Percentiles rank a stretch among this genome's conserved stretches.
phyloP scores from a whole-genome alignment of 441 rosid species.

The Sinapis alba region DNA sequence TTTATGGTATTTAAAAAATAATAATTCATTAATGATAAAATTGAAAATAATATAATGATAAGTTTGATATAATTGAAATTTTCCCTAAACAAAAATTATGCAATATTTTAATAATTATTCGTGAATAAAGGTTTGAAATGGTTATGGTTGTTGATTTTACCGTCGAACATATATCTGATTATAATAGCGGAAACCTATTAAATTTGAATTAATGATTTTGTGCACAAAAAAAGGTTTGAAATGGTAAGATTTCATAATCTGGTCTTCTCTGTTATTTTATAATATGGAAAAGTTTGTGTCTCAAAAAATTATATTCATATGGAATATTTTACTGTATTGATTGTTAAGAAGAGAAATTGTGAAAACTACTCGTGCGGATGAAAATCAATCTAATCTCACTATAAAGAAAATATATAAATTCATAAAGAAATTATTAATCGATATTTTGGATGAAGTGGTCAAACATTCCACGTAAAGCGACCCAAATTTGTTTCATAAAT shows the following conservation, averaged over 20 bases:
- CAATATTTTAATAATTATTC: too few species aligned
- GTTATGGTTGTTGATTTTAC: too few species aligned
- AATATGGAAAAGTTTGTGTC: not conserved
- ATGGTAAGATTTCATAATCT: not conserved
- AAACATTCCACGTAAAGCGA: slow-evolving; percentile 29
- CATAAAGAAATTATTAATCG: slow-evolving; percentile 7
- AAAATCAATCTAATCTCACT: slow-evolving; percentile 9
- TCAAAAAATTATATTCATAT: not conserved
- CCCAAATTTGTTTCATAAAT: not conserved
- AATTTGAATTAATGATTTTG: too few species aligned
- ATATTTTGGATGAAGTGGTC: slow-evolving; percentile 14
- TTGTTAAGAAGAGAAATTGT: not conserved
- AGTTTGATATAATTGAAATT: too few species aligned
- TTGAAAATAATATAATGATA: too few species aligned
- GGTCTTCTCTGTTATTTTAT: not conserved
- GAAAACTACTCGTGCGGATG: slow-evolving; percentile 35
- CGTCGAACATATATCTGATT: too few species aligned
- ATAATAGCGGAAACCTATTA: too few species aligned
- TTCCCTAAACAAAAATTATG: too few species aligned
- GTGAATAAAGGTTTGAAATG: too few species aligned
- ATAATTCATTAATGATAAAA: too few species aligned
- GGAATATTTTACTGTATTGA: not conserved
- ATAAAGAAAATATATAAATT: not conserved
- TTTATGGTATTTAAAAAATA: too few species aligned
- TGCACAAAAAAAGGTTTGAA: not conserved